phyloP scores from a whole-genome alignment of 1,139 yeast genomes.

The Pneumocystis canis region DNA sequence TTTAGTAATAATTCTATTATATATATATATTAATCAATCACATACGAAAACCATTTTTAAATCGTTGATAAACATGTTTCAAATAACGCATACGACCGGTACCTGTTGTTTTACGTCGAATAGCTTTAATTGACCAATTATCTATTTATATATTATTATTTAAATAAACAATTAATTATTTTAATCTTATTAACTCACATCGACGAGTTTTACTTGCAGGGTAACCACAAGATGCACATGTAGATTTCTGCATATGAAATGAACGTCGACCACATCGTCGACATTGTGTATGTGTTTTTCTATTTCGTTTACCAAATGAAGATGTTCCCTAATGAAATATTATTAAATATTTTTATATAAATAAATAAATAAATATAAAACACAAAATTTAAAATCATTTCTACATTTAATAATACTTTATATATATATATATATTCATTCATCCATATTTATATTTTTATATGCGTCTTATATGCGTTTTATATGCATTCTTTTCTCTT shows the following conservation, averaged over 20 bases:
- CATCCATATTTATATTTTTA: no score
- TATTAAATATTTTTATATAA: no score
- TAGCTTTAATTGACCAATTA: constrained; percentile 99
- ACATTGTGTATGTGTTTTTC: constrained; percentile 99
- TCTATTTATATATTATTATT: constrained; percentile 30
- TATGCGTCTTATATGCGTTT: no score
- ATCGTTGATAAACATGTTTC: constrained; percentile 92
- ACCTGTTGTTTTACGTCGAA: constrained; percentile 99
- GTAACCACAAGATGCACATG: constrained; percentile 98
- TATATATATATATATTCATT: no score
- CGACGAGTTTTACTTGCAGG: constrained; percentile 97
- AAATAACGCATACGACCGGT: constrained; percentile 99
- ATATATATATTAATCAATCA: constrained; percentile 19
- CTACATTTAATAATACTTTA: no score
- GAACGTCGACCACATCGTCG: constrained; percentile 86
- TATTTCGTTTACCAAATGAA: constrained; percentile 38
- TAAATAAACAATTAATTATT: constrained; percentile 3
- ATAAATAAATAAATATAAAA: no score
- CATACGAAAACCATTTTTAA: constrained; percentile 97
- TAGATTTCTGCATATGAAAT: constrained; percentile 98
- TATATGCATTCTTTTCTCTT: no score
- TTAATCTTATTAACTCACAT: constrained; percentile 19
- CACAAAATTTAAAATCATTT: no score
- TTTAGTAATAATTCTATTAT: no score
- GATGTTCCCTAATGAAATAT: constrained; percentile 9